Conservation (phyloP, 2,329 filamentous ascomycete species). For the Penicillium oxalicum region DNA sequence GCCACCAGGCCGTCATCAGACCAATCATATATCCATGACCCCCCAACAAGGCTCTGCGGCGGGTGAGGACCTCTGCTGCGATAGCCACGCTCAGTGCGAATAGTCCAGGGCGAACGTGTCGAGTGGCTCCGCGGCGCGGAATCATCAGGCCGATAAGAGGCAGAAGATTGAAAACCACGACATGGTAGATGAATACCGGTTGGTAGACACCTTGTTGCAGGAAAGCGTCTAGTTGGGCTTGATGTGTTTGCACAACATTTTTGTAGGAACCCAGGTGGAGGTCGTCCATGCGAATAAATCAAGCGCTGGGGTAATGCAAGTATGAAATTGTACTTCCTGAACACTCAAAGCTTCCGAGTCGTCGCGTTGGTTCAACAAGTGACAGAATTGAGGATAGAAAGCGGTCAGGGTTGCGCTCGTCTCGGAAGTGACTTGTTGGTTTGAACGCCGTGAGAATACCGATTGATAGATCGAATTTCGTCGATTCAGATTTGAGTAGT, state of each 20-base stretch:
- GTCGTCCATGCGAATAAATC: constrained; percentile 22
- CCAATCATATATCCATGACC: constrained; percentile 52
- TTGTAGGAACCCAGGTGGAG: constrained; percentile 23
- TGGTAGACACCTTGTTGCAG: constrained; percentile 26
- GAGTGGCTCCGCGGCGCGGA: constrained; percentile 37
- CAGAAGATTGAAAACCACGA: constrained; percentile 25
- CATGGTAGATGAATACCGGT: constrained; percentile 34
- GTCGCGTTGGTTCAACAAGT: too few species aligned
- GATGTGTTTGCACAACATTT: constrained; percentile 21
- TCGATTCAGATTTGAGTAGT: too few species aligned
- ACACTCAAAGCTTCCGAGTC: too few species aligned
- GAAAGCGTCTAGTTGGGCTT: constrained; percentile 18
- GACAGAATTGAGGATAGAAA: too few species aligned
- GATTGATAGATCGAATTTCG: too few species aligned
- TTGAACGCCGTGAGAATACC: too few species aligned
- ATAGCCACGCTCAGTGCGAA: constrained; percentile 42
- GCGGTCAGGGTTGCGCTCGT: too few species aligned
- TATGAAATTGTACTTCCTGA: too few species aligned
- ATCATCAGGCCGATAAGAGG: constrained; percentile 48
- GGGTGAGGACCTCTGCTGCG: constrained; percentile 40
- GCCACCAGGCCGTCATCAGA: constrained; percentile 49
- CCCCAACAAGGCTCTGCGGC: constrained; percentile 45
- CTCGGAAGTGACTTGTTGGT: too few species aligned
- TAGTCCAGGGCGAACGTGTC: constrained; percentile 40
- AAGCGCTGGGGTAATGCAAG: background rate